Percentiles rank a stretch among this genome's conserved stretches.
These are phyloP conservation scores for Entonaema liquescens DNA, from an alignment of 495 filamentous ascomycete genomes.

Conservation along the genomic window DNA sequence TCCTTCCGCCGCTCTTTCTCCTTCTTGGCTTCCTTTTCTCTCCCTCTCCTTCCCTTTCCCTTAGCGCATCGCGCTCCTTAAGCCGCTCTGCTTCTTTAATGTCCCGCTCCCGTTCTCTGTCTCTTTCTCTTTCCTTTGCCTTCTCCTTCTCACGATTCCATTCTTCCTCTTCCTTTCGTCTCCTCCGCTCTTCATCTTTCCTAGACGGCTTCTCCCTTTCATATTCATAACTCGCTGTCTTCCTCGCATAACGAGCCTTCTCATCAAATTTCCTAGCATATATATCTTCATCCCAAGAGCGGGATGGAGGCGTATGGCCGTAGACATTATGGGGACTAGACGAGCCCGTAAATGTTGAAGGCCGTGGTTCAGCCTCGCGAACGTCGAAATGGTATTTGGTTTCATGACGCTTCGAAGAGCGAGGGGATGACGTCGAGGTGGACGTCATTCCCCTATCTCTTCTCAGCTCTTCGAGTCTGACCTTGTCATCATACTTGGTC, in stretches of 20 bases:
- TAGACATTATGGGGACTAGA: conserved; percentile 44
- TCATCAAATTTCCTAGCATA: conserved; percentile 46
- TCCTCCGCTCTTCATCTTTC: conserved; percentile 50
- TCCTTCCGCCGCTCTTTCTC: conserved; percentile 42
- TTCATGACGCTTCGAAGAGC: conserved; percentile 48
- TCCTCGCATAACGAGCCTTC: conserved; percentile 47
- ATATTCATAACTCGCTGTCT: conserved; percentile 55
- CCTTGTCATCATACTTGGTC: conserved; percentile 78
- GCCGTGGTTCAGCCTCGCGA: conserved; percentile 41
- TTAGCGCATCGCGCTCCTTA: conserved; percentile 38
- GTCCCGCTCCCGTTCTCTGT: conserved; percentile 33
- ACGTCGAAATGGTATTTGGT: conserved; percentile 44
- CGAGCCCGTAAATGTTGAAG: conserved; percentile 39
- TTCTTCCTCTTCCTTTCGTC: conserved; percentile 50
- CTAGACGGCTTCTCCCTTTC: conserved; percentile 51
- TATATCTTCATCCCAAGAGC: conserved; percentile 55
- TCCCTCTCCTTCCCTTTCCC: conserved; percentile 35
- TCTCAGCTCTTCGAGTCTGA: conserved; percentile 64
- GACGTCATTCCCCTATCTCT: conserved; percentile 52
- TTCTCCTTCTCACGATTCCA: conserved; percentile 47
- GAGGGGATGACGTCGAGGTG: conserved; percentile 44
- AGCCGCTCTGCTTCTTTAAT: conserved; percentile 35
- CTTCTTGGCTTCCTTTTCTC: conserved; percentile 42
- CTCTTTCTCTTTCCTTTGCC: conserved; percentile 42
- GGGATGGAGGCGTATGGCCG: conserved; percentile 45